Base-by-base conservation (phyloP, 202 grass and related monocot species). In the Digitaria exilis region DNA sequence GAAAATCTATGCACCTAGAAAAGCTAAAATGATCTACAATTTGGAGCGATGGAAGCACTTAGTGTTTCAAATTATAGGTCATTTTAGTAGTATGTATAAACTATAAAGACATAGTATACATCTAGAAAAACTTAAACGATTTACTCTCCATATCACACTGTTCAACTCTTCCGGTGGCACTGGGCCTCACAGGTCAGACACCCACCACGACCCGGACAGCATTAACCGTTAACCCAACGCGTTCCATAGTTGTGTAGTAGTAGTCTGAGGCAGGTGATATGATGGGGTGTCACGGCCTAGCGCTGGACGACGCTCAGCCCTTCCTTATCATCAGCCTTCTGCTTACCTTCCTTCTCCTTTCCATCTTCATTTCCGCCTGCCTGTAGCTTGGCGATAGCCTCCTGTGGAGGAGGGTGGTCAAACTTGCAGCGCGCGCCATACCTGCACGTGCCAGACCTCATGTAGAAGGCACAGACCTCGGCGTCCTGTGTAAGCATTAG, bases 401-500 rank as follows among this genome's bases (percentile, higher is more conserved):
- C 85, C 26, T 62, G 75, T 1, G 78, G 93, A 30, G 93, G 91
- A 31, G 96, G 96, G 51, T 98, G 96, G 80, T 99, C 96, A 52
- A 96, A 96, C 74, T 75, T 99, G 82, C 97, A 99, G 8, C 45
- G 78, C 49, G 15, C 72, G 10, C 91, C 97, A 43, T 88, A 96
- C 63, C 74, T 91, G 97, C 97, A 99, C 13, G 75, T 90, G 58
- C 93, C 91, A 0, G 88, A 94, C 81, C 80, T 96, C 91, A 99
- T 87, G 91, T 99, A 99, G 79, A 89, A 96, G 80, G 86, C 60
- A 44, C 97, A 99, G 8, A 84, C 26, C 61, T 79, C 82, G 0
- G 97, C 91, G 14, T 81, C 93, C 97, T 96, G 89, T 25, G 56
- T 70, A 46, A 7, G 43, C 21, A 85, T 24, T 21, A 49, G 25